phyloP scores from a whole-genome alignment of 805 yeast genomes.

The Candida xyloterini region DNA sequence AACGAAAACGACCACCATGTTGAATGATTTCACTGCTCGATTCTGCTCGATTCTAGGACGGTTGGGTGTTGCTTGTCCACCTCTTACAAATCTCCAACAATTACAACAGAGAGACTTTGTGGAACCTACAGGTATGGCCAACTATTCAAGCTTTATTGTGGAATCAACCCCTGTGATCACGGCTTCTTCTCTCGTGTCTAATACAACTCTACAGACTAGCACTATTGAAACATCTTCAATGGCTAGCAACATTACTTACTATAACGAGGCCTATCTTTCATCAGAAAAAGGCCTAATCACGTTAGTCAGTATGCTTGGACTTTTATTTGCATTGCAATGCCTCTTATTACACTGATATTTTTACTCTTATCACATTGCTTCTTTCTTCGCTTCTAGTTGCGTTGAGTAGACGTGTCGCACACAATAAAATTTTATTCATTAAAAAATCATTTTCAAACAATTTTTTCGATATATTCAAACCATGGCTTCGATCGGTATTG shows the following conservation, averaged over 20 bases:
- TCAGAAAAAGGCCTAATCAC: slow-evolving; percentile 7
- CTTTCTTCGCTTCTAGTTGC: neutral
- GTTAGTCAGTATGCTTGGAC: slow-evolving; percentile 14
- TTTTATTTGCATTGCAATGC: slow-evolving; percentile 14
- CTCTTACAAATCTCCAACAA: slow-evolving; percentile 4
- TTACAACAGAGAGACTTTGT: slow-evolving; percentile 10
- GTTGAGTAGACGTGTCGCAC: slow-evolving; percentile 5
- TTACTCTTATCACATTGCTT: neutral
- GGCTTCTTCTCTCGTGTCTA: neutral
- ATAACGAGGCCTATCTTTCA: slow-evolving; percentile 11
- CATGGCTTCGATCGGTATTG: slow-evolving; percentile 79
- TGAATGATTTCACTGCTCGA: slow-evolving; percentile 19
- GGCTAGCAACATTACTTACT: slow-evolving; percentile 9
- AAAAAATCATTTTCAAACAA: neutral
- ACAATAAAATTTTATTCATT: slow-evolving; percentile 8
- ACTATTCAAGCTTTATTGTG: neutral
- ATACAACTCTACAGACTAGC: slow-evolving; percentile 2
- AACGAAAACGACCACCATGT: slow-evolving; percentile 7
- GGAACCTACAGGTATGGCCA: slow-evolving; percentile 6
- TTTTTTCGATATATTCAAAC: slow-evolving; percentile 7
- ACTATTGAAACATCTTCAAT: neutral
- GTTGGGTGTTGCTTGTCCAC: slow-evolving; percentile 19
- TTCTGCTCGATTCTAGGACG: slow-evolving; percentile 20
- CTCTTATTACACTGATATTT: slow-evolving; percentile 12
- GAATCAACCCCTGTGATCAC: neutral